Conservation (phyloP, 305 asterid species). For the Solanum hybrid region DNA sequence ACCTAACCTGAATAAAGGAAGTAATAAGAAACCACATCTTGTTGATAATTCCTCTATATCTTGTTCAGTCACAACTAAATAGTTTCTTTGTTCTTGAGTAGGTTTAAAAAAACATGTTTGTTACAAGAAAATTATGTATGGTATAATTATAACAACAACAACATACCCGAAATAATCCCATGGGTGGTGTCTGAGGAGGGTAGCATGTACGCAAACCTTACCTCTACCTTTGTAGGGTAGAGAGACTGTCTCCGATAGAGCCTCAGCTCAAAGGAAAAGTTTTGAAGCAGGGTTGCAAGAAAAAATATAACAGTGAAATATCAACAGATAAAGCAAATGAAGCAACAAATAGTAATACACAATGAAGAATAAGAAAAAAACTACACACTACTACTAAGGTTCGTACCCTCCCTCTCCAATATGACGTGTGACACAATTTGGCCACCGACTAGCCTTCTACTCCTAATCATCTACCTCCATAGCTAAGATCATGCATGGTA, state of each 20-base stretch:
- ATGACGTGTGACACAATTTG: not conserved
- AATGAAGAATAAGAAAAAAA: not conserved
- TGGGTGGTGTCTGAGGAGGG: not conserved
- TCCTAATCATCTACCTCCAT: not conserved
- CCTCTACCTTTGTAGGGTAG: not conserved
- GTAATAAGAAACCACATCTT: conserved; percentile 18
- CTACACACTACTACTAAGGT: not conserved
- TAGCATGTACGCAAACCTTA: not conserved
- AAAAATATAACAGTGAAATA: not conserved
- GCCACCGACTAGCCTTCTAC: not conserved
- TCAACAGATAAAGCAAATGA: not conserved
- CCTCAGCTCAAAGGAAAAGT: not conserved
- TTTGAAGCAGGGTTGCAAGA: not conserved
- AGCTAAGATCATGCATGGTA: not conserved
- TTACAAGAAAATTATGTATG: not conserved
- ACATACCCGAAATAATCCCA: not conserved
- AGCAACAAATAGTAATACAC: not conserved
- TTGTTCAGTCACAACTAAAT: not conserved
- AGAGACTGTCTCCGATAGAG: not conserved
- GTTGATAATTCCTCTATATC: not conserved
- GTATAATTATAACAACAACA: not conserved
- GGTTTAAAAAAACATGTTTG: not conserved
- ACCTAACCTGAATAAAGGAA: conserved; percentile 74
- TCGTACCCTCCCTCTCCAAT: not conserved
- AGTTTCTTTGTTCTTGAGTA: not conserved